These are phyloP conservation scores for Symbiodinium natans DNA, from an alignment of 73 alveolate species.

Conservation along the genomic window DNA sequence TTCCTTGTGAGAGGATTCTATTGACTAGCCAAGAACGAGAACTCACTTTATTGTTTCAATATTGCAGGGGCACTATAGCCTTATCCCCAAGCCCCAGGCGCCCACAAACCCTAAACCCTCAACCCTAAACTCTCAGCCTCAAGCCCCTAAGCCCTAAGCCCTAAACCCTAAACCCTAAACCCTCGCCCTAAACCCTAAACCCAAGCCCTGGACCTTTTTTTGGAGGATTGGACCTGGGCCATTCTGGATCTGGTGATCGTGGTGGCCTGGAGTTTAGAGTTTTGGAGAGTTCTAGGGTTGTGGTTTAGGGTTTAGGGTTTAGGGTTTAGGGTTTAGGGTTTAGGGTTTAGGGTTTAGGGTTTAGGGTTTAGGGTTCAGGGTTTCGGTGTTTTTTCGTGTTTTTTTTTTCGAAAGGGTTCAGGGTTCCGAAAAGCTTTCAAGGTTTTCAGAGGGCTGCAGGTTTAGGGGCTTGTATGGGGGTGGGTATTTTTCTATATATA, in stretches of 20 bases:
- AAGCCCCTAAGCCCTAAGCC: background rate
- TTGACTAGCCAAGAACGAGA: too few species aligned
- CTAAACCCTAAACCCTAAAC: background rate
- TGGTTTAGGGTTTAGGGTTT: background rate
- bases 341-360: background rate
- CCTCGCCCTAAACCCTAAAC: background rate
- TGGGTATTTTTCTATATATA: too few species aligned
- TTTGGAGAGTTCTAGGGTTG: background rate
- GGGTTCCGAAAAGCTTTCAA: too few species aligned
- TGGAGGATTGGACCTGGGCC: constrained; percentile 6
- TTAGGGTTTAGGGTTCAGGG: background rate
- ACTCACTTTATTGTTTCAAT: too few species aligned
- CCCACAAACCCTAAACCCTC: too few species aligned
- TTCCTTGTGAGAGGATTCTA: too few species aligned
- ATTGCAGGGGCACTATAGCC: background rate
- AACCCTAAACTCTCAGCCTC: background rate
- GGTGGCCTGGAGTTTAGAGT: background rate
- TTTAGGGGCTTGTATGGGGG: too few species aligned
- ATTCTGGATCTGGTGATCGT: background rate
- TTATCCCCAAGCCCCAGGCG: background rate
- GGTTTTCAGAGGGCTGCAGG: too few species aligned
- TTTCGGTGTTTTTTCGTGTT: background rate
- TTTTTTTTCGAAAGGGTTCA: too few species aligned
- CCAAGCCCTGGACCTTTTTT: background rate
- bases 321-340: background rate